Evolutionary conservation across 345 rosid species (phyloP).

Genomic region (Salix arbutifolia): DNA sequence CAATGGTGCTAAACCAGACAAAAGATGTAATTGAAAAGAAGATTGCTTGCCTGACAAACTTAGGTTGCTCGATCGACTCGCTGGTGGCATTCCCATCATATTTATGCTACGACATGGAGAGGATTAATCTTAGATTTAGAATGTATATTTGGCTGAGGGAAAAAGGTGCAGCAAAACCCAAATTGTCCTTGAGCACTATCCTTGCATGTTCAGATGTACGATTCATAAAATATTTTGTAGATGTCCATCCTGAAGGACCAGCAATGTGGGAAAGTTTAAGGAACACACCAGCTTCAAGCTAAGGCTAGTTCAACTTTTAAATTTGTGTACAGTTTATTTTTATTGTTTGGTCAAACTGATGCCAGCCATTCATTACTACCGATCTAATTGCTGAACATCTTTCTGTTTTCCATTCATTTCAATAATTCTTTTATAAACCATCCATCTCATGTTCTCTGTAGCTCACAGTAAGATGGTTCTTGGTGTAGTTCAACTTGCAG

Average conservation of each 20-base stretch:
- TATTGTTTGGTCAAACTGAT: background rate
- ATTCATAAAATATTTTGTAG: constrained; percentile 63
- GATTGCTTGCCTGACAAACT: constrained; percentile 49
- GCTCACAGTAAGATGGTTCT: no score
- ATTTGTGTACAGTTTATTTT: background rate
- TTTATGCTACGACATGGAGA: constrained; percentile 19
- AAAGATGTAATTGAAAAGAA: constrained; percentile 65
- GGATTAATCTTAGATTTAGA: constrained; percentile 22
- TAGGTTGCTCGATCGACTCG: constrained; percentile 54
- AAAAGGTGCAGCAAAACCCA: constrained; percentile 19
- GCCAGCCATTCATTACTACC: background rate
- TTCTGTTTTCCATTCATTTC: background rate
- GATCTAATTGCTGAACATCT: background rate
- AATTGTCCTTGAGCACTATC: constrained; percentile 30
- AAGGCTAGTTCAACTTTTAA: constrained; percentile 7
- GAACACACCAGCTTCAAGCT: constrained; percentile 29
- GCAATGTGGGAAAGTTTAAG: constrained; percentile 65
- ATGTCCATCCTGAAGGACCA: constrained; percentile 72
- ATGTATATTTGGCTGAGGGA: constrained; percentile 24
- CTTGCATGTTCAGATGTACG: constrained; percentile 69
- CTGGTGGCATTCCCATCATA: constrained; percentile 55
- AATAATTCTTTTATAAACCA: background rate
- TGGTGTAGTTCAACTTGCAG: no score
- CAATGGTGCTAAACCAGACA: constrained; percentile 63
- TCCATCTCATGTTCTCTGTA: no score